These are phyloP conservation scores for Pythium rishiriense DNA, from an alignment of 352 stramenopile species.

Conservation along the genomic window DNA sequence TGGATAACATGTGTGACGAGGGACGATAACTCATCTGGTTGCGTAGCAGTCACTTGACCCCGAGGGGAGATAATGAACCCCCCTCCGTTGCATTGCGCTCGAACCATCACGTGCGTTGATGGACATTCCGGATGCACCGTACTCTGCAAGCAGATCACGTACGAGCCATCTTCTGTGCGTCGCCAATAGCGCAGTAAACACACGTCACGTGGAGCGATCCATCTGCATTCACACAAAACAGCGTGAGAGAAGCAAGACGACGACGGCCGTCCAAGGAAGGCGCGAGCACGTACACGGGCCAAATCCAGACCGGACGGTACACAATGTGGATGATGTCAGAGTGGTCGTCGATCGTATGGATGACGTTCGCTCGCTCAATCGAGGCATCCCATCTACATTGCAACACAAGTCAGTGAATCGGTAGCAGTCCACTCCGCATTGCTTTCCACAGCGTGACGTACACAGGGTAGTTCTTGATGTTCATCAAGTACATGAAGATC, in stretches of 20 bases:
- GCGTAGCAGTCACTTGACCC: conserved; percentile 8
- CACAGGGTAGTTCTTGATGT: conserved; percentile 64
- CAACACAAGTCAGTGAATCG: background rate
- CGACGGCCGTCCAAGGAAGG: background rate
- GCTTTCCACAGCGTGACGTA: conserved; percentile 11
- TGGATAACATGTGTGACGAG: conserved; percentile 76
- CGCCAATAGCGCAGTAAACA: conserved; percentile 78
- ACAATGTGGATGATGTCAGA: conserved; percentile 79
- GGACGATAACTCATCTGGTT: conserved; percentile 52
- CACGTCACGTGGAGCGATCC: conserved; percentile 62
- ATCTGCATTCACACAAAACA: conserved; percentile 35
- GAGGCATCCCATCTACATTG: conserved; percentile 63
- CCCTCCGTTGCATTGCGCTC: conserved; percentile 60
- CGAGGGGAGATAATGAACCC: conserved; percentile 66
- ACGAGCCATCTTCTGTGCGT: conserved; percentile 66
- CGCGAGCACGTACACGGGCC: conserved; percentile 53
- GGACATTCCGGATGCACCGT: conserved; percentile 74
- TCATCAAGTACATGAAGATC: conserved; percentile 78
- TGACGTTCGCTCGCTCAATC: conserved; percentile 56
- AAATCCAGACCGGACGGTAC: conserved; percentile 78
- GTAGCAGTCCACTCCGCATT: background rate
- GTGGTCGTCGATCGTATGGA: conserved; percentile 80
- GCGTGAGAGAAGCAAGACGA: background rate
- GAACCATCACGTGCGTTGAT: conserved; percentile 55
- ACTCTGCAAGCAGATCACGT: conserved; percentile 78